Conservation (phyloP, 345 rosid species). For the Turnera subulata region DNA sequence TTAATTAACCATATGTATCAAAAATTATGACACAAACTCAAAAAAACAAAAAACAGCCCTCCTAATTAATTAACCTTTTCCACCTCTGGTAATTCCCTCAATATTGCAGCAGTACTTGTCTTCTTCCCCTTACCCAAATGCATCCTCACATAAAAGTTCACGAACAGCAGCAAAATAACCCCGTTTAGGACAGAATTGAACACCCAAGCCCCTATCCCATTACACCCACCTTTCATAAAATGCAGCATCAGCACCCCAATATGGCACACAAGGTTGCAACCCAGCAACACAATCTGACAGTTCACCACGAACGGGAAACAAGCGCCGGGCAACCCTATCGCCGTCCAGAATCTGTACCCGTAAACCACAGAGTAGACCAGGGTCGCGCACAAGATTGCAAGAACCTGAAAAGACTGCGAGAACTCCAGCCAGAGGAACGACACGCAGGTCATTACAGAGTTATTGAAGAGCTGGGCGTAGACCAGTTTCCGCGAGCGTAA, state of each 20-base stretch:
- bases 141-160: conserved; percentile 60
- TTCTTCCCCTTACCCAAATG: conserved; percentile 10
- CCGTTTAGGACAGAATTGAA: conserved; percentile 74
- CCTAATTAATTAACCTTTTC: background rate
- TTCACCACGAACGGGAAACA: conserved; percentile 64
- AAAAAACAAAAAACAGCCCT: no score
- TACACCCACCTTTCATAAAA: conserved; percentile 80
- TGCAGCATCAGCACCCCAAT: conserved; percentile 69
- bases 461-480: conserved; percentile 58
- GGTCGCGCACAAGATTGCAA: conserved; percentile 74
- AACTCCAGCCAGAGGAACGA: conserved; percentile 86
- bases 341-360: conserved; percentile 70
- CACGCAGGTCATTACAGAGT: conserved; percentile 52
- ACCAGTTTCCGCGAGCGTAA: conserved; percentile 46
- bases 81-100: background rate
- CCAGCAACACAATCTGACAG: conserved; percentile 56
- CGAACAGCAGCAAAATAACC: conserved; percentile 47
- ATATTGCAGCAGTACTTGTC: background rate
- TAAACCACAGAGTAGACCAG: conserved; percentile 61
- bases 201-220: conserved; percentile 87
- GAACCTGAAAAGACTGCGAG: conserved; percentile 81
- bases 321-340: conserved; percentile 61
- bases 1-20: no score
- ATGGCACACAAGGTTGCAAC: conserved; percentile 69
- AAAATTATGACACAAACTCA: no score